Percentiles rank a stretch among this genome's conserved stretches.
phyloP scores from a whole-genome alignment of 1,284 basidiomycete species.

The Tilletia walkeri region DNA sequence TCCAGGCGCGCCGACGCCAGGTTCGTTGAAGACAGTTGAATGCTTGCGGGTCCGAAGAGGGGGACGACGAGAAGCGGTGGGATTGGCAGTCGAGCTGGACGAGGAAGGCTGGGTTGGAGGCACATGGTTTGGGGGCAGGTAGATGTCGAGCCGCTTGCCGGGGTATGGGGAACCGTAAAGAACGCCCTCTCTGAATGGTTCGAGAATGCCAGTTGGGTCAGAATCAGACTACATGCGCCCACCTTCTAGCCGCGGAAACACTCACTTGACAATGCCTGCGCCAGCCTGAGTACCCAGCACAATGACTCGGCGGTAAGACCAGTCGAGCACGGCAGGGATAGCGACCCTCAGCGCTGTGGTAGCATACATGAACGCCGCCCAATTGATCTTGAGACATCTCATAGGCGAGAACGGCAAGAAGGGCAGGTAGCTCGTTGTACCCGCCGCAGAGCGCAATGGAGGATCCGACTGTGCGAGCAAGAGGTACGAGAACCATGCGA shows the following conservation, averaged over 20 bases:
- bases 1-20: neutral
- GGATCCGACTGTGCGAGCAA: conserved; percentile 50
- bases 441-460: conserved; percentile 22
- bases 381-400: conserved; percentile 48
- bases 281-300: conserved; percentile 50
- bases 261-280: conserved; percentile 37
- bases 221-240: too few relatives aligned
- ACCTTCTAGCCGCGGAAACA: neutral
- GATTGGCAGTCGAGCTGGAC: neutral
- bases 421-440: conserved; percentile 27
- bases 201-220: neutral
- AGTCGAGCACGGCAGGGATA: conserved; percentile 48
- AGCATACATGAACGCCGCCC: conserved; percentile 39
- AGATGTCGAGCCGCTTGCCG: conserved; percentile 47
- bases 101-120: neutral
- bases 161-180: conserved; percentile 41
- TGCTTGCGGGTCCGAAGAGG: conserved; percentile 24
- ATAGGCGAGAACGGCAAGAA: conserved; percentile 51
- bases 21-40: conserved; percentile 27
- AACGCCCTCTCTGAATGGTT: conserved; percentile 37
- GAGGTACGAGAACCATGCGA: conserved; percentile 55
- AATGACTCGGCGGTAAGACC: conserved; percentile 48
- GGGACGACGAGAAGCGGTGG: conserved; percentile 11
- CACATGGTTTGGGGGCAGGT: conserved; percentile 34
- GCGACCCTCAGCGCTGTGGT: conserved; percentile 37